Conservation (phyloP, 75 land plant species). For the Cryptomeria japonica region DNA sequence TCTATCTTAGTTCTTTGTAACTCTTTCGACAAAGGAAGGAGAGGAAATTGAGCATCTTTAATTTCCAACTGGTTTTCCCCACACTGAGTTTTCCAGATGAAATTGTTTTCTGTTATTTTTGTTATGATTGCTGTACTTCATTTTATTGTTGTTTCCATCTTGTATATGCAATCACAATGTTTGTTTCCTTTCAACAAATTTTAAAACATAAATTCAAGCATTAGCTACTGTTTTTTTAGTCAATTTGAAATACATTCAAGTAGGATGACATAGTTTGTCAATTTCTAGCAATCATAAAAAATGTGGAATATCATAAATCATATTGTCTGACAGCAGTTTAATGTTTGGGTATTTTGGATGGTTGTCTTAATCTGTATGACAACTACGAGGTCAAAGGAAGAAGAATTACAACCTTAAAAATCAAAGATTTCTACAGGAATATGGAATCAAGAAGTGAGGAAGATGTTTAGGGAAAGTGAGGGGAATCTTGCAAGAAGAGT, state of each 20-base stretch:
- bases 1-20: not conserved
- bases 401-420: no score
- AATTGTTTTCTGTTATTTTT: not conserved
- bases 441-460: no score
- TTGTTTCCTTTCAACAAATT: not conserved
- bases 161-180: not conserved
- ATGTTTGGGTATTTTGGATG: no score
- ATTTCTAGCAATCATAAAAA: not conserved
- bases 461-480: no score
- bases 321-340: no score
- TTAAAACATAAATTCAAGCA: not conserved
- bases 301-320: not conserved
- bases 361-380: no score
- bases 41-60: not conserved
- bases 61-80: not conserved
- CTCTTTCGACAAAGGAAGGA: not conserved
- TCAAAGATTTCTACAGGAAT: no score
- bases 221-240: not conserved
- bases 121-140: not conserved
- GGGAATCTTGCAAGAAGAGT: no score
- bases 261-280: no score
- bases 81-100: not conserved
- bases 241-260: not conserved
- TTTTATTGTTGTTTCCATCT: not conserved
- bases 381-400: no score